A percentile compares a stretch with the other conserved stretches of the same genome.
Conservation (phyloP, 495 filamentous ascomycete genomes). For the Tuber borchii region DNA sequence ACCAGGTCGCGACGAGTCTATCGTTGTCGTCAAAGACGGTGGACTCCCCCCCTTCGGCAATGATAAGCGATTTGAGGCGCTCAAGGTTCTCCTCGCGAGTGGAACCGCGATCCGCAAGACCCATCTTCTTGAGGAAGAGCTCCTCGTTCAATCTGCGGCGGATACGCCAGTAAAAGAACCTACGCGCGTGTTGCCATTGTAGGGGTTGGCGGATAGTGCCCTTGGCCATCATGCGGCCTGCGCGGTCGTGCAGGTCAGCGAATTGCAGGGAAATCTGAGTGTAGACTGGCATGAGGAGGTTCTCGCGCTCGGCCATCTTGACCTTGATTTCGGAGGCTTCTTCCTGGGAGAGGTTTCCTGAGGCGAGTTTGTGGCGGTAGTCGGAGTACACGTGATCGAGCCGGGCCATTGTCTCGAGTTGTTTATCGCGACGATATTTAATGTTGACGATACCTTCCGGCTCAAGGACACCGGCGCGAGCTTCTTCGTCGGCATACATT, state of each 20-base stretch:
- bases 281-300: slow-evolving; percentile 84
- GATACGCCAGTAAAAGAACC: slow-evolving; percentile 99
- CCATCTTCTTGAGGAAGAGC: slow-evolving; percentile 84
- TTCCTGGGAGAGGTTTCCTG: slow-evolving; percentile 62
- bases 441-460: slow-evolving; percentile 97
- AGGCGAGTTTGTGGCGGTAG: slow-evolving; percentile 67
- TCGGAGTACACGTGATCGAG: slow-evolving; percentile 75
- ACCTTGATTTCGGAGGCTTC: slow-evolving; percentile 70
- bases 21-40: slow-evolving; percentile 64
- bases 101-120: slow-evolving; percentile 49
- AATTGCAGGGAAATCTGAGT: slow-evolving; percentile 89
- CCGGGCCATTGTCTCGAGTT: slow-evolving; percentile 96
- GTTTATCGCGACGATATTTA: slow-evolving; percentile 95
- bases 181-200: slow-evolving; percentile 79
- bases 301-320: slow-evolving; percentile 81
- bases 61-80: slow-evolving; percentile 38
- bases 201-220: slow-evolving; percentile 77
- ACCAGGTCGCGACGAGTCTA: slow-evolving; percentile 83
- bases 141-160: slow-evolving; percentile 95
- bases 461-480: slow-evolving; percentile 94
- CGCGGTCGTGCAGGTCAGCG: slow-evolving; percentile 93
- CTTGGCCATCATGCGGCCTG: slow-evolving; percentile 97
- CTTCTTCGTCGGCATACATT: slow-evolving; percentile 97
- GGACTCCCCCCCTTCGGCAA: slow-evolving; percentile 30
- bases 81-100: slow-evolving; percentile 44